Evolutionary conservation across 805 yeast genomes (phyloP), one percentile per base, ranked within the genome.

Genomic region (Candida railenensis): DNA sequence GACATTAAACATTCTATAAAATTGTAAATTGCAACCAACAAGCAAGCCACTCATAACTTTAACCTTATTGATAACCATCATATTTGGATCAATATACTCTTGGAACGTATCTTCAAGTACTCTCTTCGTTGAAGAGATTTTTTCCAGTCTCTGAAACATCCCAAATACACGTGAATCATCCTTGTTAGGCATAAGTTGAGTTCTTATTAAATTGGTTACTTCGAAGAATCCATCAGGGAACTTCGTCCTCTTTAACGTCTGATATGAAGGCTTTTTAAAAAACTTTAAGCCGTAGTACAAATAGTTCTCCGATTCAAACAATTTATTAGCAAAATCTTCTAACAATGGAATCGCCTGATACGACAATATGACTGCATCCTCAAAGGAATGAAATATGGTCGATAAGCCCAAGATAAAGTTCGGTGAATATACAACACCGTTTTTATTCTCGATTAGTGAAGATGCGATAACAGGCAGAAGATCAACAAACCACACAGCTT

Each of bases 351-450:
- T 59, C 3, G 60, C 49, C 36, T 62, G 55, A 11, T 67, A 58
- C 8, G 63, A 56, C 32, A 70, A 21, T 12, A 67, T 45, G 5
- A 69, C 45, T 2, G 57, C 53, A 22, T 66, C 65, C 39, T 63
- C 66, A 46, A 68, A 70, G 0, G 70, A 57, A 45, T 59, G 60
- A 55, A 67, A 67, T 11, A 71, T 50, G 2, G 59, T 49, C 9
- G 71, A 61, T 8, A 65, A 47, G 37, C 52, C 34, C 20, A 52
- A 45, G 19, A 57, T 42, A 36, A 56, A 56, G 16, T 39, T 28
- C 7, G 21, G 14, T 7, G 22, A 18, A 12, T 4, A 5, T 5
- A 14, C 21, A 4, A 36, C 21, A 9, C 22, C 39, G 5, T 33
- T 15, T 12, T 33, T 33, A 15, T 15, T 33, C 15, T 33, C 18